A percentile compares a stretch with the other conserved stretches of the same genome.
phyloP scores from a whole-genome alignment of 192 early-diverging fungal species.

The Coemansia sp. region DNA sequence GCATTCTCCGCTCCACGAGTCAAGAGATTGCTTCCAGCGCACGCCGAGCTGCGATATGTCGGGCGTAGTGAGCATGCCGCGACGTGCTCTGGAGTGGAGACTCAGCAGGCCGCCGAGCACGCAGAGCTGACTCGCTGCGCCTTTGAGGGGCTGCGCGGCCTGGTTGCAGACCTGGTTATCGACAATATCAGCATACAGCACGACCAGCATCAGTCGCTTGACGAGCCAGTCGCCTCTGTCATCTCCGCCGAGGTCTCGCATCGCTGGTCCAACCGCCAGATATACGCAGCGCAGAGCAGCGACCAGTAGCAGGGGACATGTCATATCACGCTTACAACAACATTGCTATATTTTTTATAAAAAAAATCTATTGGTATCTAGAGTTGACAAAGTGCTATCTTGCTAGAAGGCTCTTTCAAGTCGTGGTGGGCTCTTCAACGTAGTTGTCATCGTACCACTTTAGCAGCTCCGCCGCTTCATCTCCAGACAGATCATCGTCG shows the following conservation, averaged over 20 bases:
- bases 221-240: constrained; percentile 26
- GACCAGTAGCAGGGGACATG: constrained; percentile 21
- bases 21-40: constrained; percentile 64
- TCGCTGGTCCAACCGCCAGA: constrained; percentile 33
- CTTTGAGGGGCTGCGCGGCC: constrained; percentile 51
- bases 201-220: constrained; percentile 10
- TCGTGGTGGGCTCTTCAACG: not conserved
- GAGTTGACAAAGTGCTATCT: not conserved
- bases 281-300: constrained; percentile 47
- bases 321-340: no score
- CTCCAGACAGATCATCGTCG: constrained; percentile 27
- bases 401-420: not conserved
- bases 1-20: constrained; percentile 84
- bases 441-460: constrained; percentile 53
- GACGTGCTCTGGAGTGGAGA: constrained; percentile 73
- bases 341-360: not conserved
- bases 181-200: constrained; percentile 26
- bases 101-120: constrained; percentile 68
- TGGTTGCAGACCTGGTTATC: constrained; percentile 46
- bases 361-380: not conserved
- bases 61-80: constrained; percentile 73
- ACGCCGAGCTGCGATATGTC: constrained; percentile 64
- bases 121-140: constrained; percentile 55
- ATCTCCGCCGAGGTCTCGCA: constrained; percentile 37
- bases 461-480: constrained; percentile 48